Percentiles rank a stretch among this genome's conserved stretches.
phyloP scores from a whole-genome alignment of 768 basidiomycete species.

The Tubosaeta brunneosetosa region DNA sequence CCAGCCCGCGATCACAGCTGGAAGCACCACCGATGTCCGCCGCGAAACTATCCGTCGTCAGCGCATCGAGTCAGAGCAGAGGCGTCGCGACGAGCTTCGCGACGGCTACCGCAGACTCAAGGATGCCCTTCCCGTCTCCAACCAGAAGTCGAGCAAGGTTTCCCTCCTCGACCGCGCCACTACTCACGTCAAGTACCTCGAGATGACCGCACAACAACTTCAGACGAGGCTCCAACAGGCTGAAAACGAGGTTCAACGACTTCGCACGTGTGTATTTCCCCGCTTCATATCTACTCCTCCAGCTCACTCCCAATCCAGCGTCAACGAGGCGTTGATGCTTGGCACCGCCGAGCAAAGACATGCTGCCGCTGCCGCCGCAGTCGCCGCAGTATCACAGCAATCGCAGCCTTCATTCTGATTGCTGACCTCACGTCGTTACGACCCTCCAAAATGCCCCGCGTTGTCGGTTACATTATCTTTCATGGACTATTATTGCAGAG shows the following conservation, averaged over 20 bases:
- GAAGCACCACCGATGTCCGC: conserved; percentile 59
- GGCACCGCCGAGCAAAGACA: conserved; percentile 72
- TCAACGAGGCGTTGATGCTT: conserved; percentile 89
- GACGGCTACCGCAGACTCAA: conserved; percentile 90
- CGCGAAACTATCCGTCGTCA: conserved; percentile 89
- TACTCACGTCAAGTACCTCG: conserved; percentile 82
- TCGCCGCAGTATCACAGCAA: conserved; percentile 46
- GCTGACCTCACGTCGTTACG: conserved; percentile 16
- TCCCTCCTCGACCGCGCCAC: conserved; percentile 85
- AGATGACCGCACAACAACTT: conserved; percentile 70
- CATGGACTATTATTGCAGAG: conserved; percentile 35
- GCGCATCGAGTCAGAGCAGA: conserved; percentile 92
- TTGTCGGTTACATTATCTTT: conserved; percentile 36
- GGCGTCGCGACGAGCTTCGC: conserved; percentile 86
- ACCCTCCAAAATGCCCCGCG: conserved; percentile 23
- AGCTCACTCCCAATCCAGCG: conserved; percentile 32
- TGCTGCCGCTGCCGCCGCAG: conserved; percentile 53
- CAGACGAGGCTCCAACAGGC: conserved; percentile 74
- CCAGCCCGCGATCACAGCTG: conserved; percentile 45
- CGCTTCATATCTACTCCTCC: not conserved
- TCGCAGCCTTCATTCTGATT: conserved; percentile 44
- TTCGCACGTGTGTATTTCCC: conserved; percentile 47
- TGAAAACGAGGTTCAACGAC: conserved; percentile 75
- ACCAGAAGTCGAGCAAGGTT: conserved; percentile 92
- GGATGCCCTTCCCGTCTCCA: conserved; percentile 82